Conservation (phyloP, 306 rosid species). For the Dryas octopetala region DNA sequence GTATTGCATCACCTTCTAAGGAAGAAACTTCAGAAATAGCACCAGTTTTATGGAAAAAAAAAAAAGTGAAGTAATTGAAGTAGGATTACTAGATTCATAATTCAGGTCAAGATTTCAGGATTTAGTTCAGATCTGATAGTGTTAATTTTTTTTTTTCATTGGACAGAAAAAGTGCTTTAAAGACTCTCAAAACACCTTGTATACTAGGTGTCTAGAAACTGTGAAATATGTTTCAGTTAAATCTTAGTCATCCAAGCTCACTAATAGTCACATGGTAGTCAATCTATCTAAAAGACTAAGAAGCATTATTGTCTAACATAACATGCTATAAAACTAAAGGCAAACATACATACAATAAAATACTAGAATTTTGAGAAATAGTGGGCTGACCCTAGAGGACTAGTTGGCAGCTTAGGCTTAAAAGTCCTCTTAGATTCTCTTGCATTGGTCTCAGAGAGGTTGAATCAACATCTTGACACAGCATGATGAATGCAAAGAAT, state of each 20-base stretch:
- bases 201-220: background rate
- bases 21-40: background rate
- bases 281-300: background rate
- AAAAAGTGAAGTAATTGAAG: background rate
- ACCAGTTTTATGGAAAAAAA: background rate
- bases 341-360: background rate
- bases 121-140: background rate
- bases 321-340: background rate
- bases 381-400: background rate
- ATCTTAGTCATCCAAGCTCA: background rate
- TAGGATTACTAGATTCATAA: background rate
- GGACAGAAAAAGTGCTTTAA: background rate
- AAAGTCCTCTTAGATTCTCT: background rate
- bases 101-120: background rate
- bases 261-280: background rate
- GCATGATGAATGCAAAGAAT: too few relatives aligned
- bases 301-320: background rate
- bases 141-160: too few relatives aligned
- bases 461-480: background rate
- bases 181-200: background rate
- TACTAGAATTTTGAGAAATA: background rate
- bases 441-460: background rate
- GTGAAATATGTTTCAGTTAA: background rate
- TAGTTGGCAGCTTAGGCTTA: background rate
- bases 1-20: background rate